These are phyloP conservation scores for Melampsora americana DNA, from an alignment of 1,284 basidiomycete species.

Conservation along the genomic window DNA sequence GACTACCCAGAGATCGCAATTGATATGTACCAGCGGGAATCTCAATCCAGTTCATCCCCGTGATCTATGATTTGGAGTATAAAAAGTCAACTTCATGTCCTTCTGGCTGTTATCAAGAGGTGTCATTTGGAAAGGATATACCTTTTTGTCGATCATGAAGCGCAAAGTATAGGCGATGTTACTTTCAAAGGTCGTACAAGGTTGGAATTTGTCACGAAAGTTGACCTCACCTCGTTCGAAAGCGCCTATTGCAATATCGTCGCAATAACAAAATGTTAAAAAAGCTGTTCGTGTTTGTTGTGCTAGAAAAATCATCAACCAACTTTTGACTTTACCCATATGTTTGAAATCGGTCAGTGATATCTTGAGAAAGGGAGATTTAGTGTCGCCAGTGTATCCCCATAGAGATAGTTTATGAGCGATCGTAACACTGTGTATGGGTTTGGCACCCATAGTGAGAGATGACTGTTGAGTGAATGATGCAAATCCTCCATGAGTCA, in stretches of 20 bases:
- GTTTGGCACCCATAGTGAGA: constrained; percentile 47
- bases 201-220: constrained; percentile 66
- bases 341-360: constrained; percentile 68
- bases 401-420: constrained; percentile 69
- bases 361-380: constrained; percentile 76
- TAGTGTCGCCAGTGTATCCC: constrained; percentile 80
- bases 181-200: constrained; percentile 73
- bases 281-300: constrained; percentile 12
- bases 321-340: constrained; percentile 83
- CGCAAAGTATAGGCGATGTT: constrained; percentile 82
- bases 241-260: constrained; percentile 60
- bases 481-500: not conserved
- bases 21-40: constrained; percentile 74
- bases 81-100: constrained; percentile 6
- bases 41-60: constrained; percentile 98
- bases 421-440: constrained; percentile 57
- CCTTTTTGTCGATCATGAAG: constrained; percentile 95
- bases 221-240: constrained; percentile 79
- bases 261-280: constrained; percentile 46
- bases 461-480: constrained; percentile 37
- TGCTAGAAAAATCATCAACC: constrained; percentile 57
- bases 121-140: constrained; percentile 51
- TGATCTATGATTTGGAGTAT: constrained; percentile 61
- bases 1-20: constrained; percentile 61
- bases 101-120: not conserved